phyloP scores from a whole-genome alignment of 257 asterid genomes.

The Przewalskia tangutica region DNA sequence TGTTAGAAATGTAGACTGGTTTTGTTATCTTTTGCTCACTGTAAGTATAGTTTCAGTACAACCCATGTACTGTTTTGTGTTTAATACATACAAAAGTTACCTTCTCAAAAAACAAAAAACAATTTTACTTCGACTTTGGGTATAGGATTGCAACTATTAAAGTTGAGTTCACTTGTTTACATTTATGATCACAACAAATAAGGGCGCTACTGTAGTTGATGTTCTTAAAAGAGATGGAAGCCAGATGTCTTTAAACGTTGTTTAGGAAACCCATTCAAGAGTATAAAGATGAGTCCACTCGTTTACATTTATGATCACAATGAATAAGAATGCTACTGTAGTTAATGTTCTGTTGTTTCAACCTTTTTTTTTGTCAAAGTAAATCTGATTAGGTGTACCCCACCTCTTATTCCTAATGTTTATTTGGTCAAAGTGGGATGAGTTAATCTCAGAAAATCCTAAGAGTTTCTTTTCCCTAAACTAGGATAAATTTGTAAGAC shows the following conservation, averaged over 20 bases:
- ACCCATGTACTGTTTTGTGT: too few species aligned
- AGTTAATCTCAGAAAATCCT: not conserved
- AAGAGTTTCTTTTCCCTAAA: not conserved
- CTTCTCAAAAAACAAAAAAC: not conserved
- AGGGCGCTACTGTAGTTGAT: not conserved
- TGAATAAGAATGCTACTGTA: not conserved
- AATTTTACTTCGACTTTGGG: not conserved
- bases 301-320: not conserved
- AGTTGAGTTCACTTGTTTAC: not conserved
- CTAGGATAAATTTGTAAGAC: not conserved
- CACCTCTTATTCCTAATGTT: not conserved
- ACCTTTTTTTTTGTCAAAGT: not conserved
- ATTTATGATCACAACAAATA: not conserved
- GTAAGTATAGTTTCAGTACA: too few species aligned
- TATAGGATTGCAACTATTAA: not conserved
- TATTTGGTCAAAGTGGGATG: not conserved
- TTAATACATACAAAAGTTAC: too few species aligned
- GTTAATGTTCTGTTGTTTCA: not conserved
- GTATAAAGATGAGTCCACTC: not conserved
- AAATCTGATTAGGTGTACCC: not conserved
- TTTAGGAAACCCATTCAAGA: not conserved
- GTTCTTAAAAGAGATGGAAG: not conserved
- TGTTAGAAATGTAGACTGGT: too few species aligned
- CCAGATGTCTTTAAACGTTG: not conserved
- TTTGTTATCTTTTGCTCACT: too few species aligned